phyloP scores from a whole-genome alignment of 2,329 filamentous ascomycete genomes.

The Alternaria rosae region DNA sequence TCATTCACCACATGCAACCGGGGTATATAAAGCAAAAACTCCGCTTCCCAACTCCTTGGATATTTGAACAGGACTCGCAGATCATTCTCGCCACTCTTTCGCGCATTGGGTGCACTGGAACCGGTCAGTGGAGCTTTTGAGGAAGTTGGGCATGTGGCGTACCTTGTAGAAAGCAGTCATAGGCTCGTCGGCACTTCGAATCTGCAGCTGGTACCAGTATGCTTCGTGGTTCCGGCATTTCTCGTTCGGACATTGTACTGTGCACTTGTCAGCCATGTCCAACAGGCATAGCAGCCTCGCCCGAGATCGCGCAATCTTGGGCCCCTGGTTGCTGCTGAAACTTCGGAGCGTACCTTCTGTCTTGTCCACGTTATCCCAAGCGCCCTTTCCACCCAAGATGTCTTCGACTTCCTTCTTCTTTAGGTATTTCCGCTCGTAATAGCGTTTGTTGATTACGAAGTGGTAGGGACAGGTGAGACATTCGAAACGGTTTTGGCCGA shows the following conservation, averaged over 20 bases:
- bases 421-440: conserved; percentile 82
- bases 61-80: neutral
- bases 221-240: conserved; percentile 83
- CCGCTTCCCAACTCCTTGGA: conserved; percentile 16
- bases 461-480: conserved; percentile 96
- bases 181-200: conserved; percentile 96
- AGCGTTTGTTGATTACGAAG: conserved; percentile 78
- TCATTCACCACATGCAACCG: neutral
- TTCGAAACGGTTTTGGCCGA: conserved; percentile 79
- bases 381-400: conserved; percentile 85
- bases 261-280: neutral
- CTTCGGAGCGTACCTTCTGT: conserved; percentile 60
- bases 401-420: conserved; percentile 87
- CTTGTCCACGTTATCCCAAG: conserved; percentile 93
- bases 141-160: neutral
- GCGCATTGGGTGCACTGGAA: conserved; percentile 52
- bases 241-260: conserved; percentile 82
- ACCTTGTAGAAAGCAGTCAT: conserved; percentile 97
- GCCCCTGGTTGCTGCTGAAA: too few relatives aligned
- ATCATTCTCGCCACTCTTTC: conserved; percentile 55
- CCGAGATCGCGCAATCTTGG: neutral
- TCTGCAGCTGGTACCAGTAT: conserved; percentile 96
- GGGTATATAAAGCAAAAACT: conserved; percentile 16
- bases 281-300: neutral
- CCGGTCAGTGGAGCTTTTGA: conserved; percentile 6